Conservation (phyloP, 2,329 filamentous ascomycete species). For the Aspergillus hortae region DNA sequence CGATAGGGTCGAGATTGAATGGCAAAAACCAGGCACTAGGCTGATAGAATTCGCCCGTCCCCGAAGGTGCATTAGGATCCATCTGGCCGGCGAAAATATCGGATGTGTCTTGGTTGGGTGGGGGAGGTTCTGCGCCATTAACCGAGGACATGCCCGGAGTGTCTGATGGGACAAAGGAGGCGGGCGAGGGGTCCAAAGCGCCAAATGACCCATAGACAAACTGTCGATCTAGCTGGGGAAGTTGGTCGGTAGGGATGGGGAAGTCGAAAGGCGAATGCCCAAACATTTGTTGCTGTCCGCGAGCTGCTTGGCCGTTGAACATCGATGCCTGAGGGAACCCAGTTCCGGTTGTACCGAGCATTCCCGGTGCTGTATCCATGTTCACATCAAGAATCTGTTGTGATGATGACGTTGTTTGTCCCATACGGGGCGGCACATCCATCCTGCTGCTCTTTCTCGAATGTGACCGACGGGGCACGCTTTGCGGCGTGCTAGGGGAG, state of each 20-base stretch:
- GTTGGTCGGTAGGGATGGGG: constrained; percentile 36
- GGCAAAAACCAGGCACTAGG: constrained; percentile 84
- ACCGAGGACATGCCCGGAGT: constrained; percentile 25
- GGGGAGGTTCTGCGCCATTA: constrained; percentile 20
- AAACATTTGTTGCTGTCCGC: constrained; percentile 18
- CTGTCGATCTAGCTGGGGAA: constrained; percentile 71
- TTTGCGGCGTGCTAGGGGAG: constrained; percentile 54
- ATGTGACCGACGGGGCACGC: constrained; percentile 39
- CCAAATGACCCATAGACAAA: constrained; percentile 72
- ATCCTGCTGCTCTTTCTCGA: constrained; percentile 26
- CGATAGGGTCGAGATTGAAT: constrained; percentile 75
- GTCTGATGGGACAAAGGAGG: constrained; percentile 27
- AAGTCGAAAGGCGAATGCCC: constrained; percentile 37
- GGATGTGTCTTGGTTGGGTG: constrained; percentile 16
- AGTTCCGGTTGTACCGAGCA: constrained; percentile 26
- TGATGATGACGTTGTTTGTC: constrained; percentile 23
- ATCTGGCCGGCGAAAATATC: constrained; percentile 34
- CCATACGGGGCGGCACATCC: constrained; percentile 19
- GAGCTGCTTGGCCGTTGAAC: constrained; percentile 23
- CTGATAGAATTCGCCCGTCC: constrained; percentile 37
- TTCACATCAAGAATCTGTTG: constrained; percentile 26
- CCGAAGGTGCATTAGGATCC: constrained; percentile 32
- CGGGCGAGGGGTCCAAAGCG: constrained; percentile 44
- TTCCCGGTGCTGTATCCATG: constrained; percentile 27
- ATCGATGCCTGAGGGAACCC: constrained; percentile 37